Evolutionary conservation across 305 asterid species (phyloP), one percentile per base, ranked within the genome.

Genomic region (Fraxinus greggii): DNA sequence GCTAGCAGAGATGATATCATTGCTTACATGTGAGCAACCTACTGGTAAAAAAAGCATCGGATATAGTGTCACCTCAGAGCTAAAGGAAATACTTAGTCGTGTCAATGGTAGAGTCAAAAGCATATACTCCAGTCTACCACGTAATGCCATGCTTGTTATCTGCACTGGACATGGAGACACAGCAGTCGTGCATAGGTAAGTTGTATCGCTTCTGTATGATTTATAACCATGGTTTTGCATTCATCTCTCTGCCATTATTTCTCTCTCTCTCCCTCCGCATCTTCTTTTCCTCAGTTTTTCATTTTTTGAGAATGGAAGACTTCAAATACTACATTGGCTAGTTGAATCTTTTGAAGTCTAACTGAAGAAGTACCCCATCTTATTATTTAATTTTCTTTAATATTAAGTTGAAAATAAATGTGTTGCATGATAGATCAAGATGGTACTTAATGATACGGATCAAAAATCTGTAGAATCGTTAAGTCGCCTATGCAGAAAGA

Each of bases 121-220:
- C 85, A 88, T 96, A 8, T 88, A 92, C 81, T 88, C 98, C 54
- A 84, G 85, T 85, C 92, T 96, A 76, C 98, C 97, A n/a, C 75
- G 38, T 82, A 96, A 96, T 59, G 86, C 97, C 73, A 94, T 96
- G 98, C 92, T 94, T 51, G 84, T 96, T 75, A 88, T 96, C 82
- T 93, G 97, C 84, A 90, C 98, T 1, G 98, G 99, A 81, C 99
- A 96, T 82, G 99, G 99, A 72, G 93, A 96, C 90, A 93, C 94
- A 6, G 97, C 95, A 56, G 86, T 87, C 69, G 99, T 93, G 74
- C 93, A 92, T 45, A 92, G 95, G 99, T 96, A 88, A 88, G 90
- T 75, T 48, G 59, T 19, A 40, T 19, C 5, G 32, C 42, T 8
- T 38, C 24, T 36, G 13, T 38, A 35, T 61, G 51, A 70, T 13